phyloP scores from a whole-genome alignment of 139 green algal species.

The Nannochloris sp. region DNA sequence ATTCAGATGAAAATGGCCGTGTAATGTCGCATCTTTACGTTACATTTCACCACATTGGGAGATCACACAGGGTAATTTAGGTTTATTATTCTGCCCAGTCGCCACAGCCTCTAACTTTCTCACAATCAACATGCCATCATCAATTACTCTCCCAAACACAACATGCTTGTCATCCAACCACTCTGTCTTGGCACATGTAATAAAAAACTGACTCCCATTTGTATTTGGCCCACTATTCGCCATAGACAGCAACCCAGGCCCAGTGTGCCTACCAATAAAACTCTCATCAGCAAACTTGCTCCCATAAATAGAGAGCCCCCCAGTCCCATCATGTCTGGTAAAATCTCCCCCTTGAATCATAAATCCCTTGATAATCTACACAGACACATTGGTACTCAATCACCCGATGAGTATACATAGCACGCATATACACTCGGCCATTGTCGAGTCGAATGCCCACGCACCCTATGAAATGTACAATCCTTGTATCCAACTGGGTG shows the following conservation, averaged over 20 bases:
- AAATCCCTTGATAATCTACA: slow-evolving; percentile 85
- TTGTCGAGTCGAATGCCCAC: background rate
- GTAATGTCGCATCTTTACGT: slow-evolving; percentile 31
- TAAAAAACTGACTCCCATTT: slow-evolving; percentile 96
- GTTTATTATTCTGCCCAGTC: slow-evolving; percentile 71
- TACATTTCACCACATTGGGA: slow-evolving; percentile 92
- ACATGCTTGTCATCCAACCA: slow-evolving; percentile 97
- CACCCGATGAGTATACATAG: background rate
- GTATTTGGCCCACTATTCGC: slow-evolving; percentile 74
- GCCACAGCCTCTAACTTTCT: slow-evolving; percentile 92
- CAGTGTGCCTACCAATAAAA: slow-evolving; percentile 90
- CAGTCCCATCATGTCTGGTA: slow-evolving; percentile 80
- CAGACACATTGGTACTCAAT: background rate
- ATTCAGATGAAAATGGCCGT: slow-evolving; percentile 98
- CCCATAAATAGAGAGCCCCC: slow-evolving; percentile 90
- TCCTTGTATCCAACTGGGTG: slow-evolving; percentile 75
- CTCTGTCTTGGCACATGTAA: slow-evolving; percentile 86
- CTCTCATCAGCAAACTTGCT: slow-evolving; percentile 88
- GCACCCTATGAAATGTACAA: slow-evolving; percentile 76
- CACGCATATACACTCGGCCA: too few relatives aligned
- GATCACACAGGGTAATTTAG: slow-evolving; percentile 70
- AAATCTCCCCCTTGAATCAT: slow-evolving; percentile 95
- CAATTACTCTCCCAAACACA: slow-evolving; percentile 80
- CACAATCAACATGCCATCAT: slow-evolving; percentile 79
- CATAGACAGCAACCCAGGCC: slow-evolving; percentile 85